Evolutionary conservation across 441 rosid species (phyloP).

Genomic region (Gossypium schwendimanii): DNA sequence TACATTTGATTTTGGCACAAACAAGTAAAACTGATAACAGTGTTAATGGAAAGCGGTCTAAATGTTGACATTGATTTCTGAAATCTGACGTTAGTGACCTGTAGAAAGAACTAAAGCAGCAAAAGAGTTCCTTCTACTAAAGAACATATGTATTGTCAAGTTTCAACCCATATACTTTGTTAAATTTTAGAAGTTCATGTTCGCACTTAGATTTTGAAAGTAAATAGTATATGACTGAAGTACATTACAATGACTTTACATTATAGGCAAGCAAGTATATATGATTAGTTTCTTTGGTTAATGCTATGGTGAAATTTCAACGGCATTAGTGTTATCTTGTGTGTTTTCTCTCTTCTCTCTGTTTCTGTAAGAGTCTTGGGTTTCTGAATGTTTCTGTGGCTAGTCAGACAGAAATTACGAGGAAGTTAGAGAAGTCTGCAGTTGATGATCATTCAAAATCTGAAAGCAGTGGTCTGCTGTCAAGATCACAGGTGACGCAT

Average conservation of each 20-base stretch:
- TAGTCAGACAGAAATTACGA: conserved; percentile 94
- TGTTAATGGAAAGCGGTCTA: too few relatives aligned
- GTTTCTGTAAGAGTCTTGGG: conserved; percentile 22
- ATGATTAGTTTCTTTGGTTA: background rate
- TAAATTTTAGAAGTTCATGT: too few relatives aligned
- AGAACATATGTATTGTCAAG: too few relatives aligned
- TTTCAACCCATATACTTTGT: too few relatives aligned
- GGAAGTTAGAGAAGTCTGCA: conserved; percentile 71
- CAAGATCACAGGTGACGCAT: conserved; percentile 70
- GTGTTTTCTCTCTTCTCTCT: background rate
- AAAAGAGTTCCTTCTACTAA: too few relatives aligned
- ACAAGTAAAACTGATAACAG: too few relatives aligned
- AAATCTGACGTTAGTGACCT: too few relatives aligned
- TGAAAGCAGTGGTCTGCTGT: conserved; percentile 54
- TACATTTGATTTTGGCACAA: too few relatives aligned
- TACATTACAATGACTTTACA: background rate
- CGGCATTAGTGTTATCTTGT: background rate
- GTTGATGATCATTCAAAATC: conserved; percentile 37
- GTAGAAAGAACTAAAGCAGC: too few relatives aligned
- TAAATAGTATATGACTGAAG: background rate
- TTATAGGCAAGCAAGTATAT: background rate
- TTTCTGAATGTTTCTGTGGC: conserved; percentile 64
- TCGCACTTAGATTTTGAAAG: too few relatives aligned
- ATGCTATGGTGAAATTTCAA: background rate
- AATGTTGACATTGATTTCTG: too few relatives aligned